These are phyloP conservation scores for Psilocybe sp. DNA, from an alignment of 768 basidiomycete species.

Conservation along the genomic window DNA sequence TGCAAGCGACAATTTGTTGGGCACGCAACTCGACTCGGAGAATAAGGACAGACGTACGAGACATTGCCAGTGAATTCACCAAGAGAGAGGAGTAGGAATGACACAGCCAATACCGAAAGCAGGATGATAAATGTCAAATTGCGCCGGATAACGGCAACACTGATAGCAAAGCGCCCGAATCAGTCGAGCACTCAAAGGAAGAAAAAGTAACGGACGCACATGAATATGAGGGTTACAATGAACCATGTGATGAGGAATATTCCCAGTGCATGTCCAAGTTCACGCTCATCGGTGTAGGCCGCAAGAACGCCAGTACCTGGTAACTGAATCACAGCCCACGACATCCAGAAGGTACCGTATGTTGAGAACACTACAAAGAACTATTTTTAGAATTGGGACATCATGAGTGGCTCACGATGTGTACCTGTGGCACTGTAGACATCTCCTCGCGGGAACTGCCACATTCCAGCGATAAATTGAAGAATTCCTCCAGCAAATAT, in stretches of 20 bases:
- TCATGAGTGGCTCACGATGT: conserved; percentile 15
- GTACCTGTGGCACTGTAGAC: conserved; percentile 62
- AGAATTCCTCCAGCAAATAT: conserved; percentile 67
- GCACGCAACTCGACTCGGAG: neutral
- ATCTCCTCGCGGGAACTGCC: conserved; percentile 62
- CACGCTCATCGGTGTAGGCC: conserved; percentile 39
- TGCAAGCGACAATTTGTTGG: neutral
- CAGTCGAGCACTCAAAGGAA: neutral
- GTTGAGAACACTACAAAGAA: conserved; percentile 68
- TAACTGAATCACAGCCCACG: conserved; percentile 66
- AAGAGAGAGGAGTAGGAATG: conserved; percentile 21
- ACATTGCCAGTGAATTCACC: conserved; percentile 23
- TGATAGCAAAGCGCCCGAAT: neutral
- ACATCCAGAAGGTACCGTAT: conserved; percentile 86
- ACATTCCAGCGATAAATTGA: conserved; percentile 79
- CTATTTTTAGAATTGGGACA: no score
- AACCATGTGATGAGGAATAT: conserved; percentile 67
- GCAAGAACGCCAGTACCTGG: conserved; percentile 57
- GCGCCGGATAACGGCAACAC: conserved; percentile 19
- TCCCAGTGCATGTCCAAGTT: conserved; percentile 55
- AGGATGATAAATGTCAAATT: conserved; percentile 20
- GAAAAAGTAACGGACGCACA: conserved; percentile 22
- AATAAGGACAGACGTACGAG: conserved; percentile 19
- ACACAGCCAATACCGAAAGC: conserved; percentile 18
- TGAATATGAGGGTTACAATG: conserved; percentile 56